Percentiles rank a stretch among this genome's conserved stretches.
These are phyloP conservation scores for Dissoconium aciculare DNA, from an alignment of 2,329 filamentous ascomycete genomes.

Conservation along the genomic window DNA sequence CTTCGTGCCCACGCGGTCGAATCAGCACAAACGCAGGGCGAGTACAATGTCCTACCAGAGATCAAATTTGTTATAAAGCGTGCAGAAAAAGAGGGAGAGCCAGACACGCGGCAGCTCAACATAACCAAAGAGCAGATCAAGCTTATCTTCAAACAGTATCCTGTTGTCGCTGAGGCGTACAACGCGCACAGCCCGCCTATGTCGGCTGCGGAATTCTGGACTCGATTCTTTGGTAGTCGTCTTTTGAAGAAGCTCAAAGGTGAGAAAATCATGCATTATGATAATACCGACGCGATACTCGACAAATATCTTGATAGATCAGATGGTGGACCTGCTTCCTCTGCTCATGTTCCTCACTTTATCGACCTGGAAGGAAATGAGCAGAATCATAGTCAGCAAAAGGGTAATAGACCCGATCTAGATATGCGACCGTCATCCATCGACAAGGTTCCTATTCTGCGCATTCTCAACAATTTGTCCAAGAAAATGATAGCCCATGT, in stretches of 20 bases:
- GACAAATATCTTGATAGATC: slow-evolving; percentile 73
- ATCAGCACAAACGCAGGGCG: slow-evolving; percentile 66
- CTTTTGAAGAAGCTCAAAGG: slow-evolving; percentile 84
- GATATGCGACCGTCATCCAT: slow-evolving; percentile 69
- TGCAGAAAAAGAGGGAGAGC: slow-evolving; percentile 39
- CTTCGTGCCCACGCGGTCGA: slow-evolving; percentile 85
- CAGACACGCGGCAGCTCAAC: slow-evolving; percentile 58
- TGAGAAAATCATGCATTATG: slow-evolving; percentile 65
- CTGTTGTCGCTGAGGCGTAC: slow-evolving; percentile 76
- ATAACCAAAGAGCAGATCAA: slow-evolving; percentile 86
- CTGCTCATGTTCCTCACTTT: slow-evolving; percentile 65
- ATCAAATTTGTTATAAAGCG: slow-evolving; percentile 44
- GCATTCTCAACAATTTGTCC: slow-evolving; percentile 76
- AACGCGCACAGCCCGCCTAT: slow-evolving; percentile 59
- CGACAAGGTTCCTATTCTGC: slow-evolving; percentile 74
- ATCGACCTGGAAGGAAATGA: slow-evolving; percentile 92
- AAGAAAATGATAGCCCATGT: slow-evolving; percentile 89
- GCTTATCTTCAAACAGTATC: slow-evolving; percentile 84
- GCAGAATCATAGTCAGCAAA: slow-evolving; percentile 76
- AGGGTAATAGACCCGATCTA: slow-evolving; percentile 73
- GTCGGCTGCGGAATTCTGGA: slow-evolving; percentile 75
- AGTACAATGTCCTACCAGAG: slow-evolving; percentile 85
- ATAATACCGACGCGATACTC: slow-evolving; percentile 62
- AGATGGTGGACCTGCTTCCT: slow-evolving; percentile 31
- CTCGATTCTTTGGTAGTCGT: slow-evolving; percentile 79